Conservation (phyloP, 148 eudicot species). For the Amaranthus hypochondriacus region DNA sequence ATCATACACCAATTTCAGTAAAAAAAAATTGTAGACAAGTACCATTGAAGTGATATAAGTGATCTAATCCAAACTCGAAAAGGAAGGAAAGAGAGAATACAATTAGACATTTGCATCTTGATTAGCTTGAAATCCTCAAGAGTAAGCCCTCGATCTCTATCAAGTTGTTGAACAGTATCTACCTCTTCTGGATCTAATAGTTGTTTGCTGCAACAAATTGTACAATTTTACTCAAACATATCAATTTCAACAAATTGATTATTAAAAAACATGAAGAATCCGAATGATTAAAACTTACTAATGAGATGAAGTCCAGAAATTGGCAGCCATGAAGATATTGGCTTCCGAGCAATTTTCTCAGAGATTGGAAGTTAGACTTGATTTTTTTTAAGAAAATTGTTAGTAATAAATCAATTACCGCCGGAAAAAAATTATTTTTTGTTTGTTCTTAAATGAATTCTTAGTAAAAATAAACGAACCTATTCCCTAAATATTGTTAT, state of each 20-base stretch:
- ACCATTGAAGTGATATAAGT: too few species aligned
- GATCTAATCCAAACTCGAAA: background rate
- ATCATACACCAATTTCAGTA: constrained; percentile 6
- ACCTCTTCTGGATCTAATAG: constrained; percentile 82
- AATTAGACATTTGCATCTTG: constrained; percentile 84
- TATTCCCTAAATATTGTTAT: too few species aligned
- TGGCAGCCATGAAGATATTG: constrained; percentile 60
- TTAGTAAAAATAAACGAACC: too few species aligned
- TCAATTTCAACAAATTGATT: background rate
- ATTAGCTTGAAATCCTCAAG: constrained; percentile 88
- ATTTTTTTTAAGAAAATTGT: too few species aligned
- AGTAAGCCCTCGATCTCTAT: constrained; percentile 79
- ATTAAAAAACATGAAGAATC: background rate
- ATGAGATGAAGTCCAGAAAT: constrained; percentile 99
- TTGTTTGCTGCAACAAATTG: constrained; percentile 47
- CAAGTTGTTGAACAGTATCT: constrained; percentile 68
- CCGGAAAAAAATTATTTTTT: too few species aligned
- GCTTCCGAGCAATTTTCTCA: too few species aligned
- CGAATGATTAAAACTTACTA: constrained; percentile 37
- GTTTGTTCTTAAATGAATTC: too few species aligned
- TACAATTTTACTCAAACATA: constrained; percentile 7
- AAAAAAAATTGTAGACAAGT: too few species aligned
- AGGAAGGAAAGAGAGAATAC: constrained; percentile 30
- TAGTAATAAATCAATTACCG: too few species aligned
- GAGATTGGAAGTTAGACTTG: too few species aligned